Percentiles rank a stretch among this genome's conserved stretches.
phyloP scores from a whole-genome alignment of 768 basidiomycete genomes.

The Hypholoma fasciculare region DNA sequence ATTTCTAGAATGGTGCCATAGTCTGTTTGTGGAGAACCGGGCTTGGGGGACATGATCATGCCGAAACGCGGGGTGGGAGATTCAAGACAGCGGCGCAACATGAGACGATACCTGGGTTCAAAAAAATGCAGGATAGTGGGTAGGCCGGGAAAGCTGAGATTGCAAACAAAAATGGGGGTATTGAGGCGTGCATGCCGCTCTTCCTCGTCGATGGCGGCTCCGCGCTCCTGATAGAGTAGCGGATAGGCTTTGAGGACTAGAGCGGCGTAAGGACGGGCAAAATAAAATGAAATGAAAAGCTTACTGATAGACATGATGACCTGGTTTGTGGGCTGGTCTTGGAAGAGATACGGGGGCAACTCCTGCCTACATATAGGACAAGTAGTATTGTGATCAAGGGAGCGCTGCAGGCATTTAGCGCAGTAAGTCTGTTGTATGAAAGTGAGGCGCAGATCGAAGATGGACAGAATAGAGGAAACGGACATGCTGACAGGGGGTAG shows the following conservation, averaged over 20 bases:
- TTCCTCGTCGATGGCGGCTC: constrained; percentile 65
- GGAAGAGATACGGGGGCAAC: constrained; percentile 79
- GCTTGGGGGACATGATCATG: constrained; percentile 77
- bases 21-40: constrained; percentile 44
- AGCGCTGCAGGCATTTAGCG: constrained; percentile 82
- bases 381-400: constrained; percentile 77
- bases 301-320: constrained; percentile 68
- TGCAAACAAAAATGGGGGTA: constrained; percentile 90
- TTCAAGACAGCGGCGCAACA: constrained; percentile 95
- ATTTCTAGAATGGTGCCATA: constrained; percentile 97
- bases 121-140: constrained; percentile 91
- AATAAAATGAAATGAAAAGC: constrained; percentile 14
- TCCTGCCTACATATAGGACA: constrained; percentile 88
- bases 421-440: constrained; percentile 76
- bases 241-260: constrained; percentile 74
- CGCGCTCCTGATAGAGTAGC: constrained; percentile 58
- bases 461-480: constrained; percentile 26
- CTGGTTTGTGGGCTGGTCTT: constrained; percentile 77
- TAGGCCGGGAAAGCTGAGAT: constrained; percentile 88
- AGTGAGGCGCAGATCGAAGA: constrained; percentile 14
- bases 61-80: constrained; percentile 79
- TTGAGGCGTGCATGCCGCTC: constrained; percentile 78
- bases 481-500: constrained; percentile 95
- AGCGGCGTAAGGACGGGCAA: constrained; percentile 6
- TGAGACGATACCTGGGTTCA: constrained; percentile 91